These are phyloP conservation scores for Hirsutella minnesotensis DNA, from an alignment of 2,329 filamentous ascomycete species.

Conservation along the genomic window DNA sequence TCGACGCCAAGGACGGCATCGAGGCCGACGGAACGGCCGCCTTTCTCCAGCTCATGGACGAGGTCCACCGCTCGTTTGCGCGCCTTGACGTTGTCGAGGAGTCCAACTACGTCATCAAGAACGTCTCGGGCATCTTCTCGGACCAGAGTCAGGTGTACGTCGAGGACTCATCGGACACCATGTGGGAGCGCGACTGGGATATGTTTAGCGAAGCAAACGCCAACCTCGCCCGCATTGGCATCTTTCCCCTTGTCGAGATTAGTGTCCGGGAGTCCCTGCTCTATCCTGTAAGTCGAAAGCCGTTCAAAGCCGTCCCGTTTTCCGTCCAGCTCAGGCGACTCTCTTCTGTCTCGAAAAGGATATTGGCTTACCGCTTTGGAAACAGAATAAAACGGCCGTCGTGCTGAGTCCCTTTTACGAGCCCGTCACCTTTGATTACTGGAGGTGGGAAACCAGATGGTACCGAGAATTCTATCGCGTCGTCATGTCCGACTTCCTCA, in stretches of 20 bases:
- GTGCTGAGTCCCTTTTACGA: neutral
- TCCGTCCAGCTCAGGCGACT: too few species aligned
- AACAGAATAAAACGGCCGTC: neutral
- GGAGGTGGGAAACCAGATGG: neutral
- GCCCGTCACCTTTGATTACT: neutral
- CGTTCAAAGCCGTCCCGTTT: too few species aligned
- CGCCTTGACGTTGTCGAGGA: neutral
- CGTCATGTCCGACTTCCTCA: neutral
- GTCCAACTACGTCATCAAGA: neutral
- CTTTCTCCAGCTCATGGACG: conserved; percentile 4
- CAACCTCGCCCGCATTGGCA: conserved; percentile 1
- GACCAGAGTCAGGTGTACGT: too few species aligned
- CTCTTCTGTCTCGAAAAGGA: too few species aligned
- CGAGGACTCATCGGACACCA: neutral
- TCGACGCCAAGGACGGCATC: neutral
- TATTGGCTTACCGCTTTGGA: neutral
- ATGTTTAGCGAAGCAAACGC: conserved; percentile 2
- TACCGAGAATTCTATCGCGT: neutral
- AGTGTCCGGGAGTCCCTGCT: conserved; percentile 5
- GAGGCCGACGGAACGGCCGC: neutral
- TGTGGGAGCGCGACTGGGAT: conserved; percentile 2
- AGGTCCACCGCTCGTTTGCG: conserved; percentile 3
- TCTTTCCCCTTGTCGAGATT: conserved; percentile 7
- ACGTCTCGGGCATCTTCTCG: too few species aligned
- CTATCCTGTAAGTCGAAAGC: conserved; percentile 7